Percentiles rank a stretch among this genome's conserved stretches.
Evolutionary conservation across 805 yeast genomes (phyloP).

Genomic region (Spathaspora boniae): DNA sequence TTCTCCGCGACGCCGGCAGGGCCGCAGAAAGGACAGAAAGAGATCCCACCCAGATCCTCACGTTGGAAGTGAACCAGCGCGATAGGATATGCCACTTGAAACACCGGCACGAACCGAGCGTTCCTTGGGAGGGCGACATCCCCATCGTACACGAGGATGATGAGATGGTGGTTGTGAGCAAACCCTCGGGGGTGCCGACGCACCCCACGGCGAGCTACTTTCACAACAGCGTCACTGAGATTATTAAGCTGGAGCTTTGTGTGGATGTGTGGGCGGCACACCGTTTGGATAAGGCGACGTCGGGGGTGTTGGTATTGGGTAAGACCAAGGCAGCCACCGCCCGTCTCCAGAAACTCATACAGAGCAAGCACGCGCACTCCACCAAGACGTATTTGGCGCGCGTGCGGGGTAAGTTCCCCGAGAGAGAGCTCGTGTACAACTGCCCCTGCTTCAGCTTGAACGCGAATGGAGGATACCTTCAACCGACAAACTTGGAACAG

Average conservation of each 20-base stretch:
- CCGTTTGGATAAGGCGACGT: conserved; percentile 49
- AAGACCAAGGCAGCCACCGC: conserved; percentile 30
- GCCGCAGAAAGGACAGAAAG: conserved; percentile 15
- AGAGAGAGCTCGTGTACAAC: conserved; percentile 18
- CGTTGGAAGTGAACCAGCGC: conserved; percentile 16
- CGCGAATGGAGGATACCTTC: conserved; percentile 28
- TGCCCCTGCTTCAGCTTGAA: conserved; percentile 41
- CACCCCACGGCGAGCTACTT: conserved; percentile 48
- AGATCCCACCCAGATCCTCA: conserved; percentile 8
- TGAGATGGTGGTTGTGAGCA: conserved; percentile 41
- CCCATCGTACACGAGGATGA: conserved; percentile 34
- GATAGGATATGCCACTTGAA: conserved; percentile 26
- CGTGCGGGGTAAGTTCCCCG: conserved; percentile 39
- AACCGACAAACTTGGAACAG: conserved; percentile 24
- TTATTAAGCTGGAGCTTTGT: conserved; percentile 28
- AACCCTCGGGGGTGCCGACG: conserved; percentile 53
- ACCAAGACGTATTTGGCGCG: conserved; percentile 47
- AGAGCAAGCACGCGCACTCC: conserved; percentile 22
- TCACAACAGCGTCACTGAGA: conserved; percentile 43
- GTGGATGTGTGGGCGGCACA: conserved; percentile 45
- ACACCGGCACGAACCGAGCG: conserved; percentile 48
- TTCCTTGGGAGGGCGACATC: conserved; percentile 18
- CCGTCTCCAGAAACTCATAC: conserved; percentile 29
- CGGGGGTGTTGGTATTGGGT: conserved; percentile 47
- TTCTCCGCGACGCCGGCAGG: conserved; percentile 20